phyloP scores from a whole-genome alignment of 495 filamentous ascomycete genomes.

The Geoglossum glabrum region DNA sequence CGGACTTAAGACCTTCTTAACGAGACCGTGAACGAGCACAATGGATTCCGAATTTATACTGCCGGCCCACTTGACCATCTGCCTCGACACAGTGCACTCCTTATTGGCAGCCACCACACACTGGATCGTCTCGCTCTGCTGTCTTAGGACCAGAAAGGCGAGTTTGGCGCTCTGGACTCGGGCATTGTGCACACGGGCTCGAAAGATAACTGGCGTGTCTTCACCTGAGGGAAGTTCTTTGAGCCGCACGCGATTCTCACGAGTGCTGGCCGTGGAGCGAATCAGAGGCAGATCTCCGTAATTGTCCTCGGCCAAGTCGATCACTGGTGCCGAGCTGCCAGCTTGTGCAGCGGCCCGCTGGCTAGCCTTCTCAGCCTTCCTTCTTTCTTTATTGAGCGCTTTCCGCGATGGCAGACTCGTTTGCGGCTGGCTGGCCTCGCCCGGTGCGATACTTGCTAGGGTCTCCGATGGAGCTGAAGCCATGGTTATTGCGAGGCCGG shows the following conservation, averaged over 20 bases:
- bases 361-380: conserved; percentile 42
- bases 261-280: conserved; percentile 12
- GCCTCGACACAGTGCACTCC: conserved; percentile 31
- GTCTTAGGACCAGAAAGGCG: conserved; percentile 22
- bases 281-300: conserved; percentile 23
- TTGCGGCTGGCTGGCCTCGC: no score
- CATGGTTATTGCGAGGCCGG: no score
- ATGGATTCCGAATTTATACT: conserved; percentile 61
- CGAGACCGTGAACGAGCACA: conserved; percentile 54
- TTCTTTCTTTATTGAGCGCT: conserved; percentile 44
- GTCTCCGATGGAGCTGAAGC: no score
- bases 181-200: conserved; percentile 21
- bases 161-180: conserved; percentile 24
- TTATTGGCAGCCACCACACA: conserved; percentile 22
- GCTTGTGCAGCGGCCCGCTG: conserved; percentile 29
- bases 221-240: conserved; percentile 8
- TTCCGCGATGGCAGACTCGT: no score
- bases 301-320: conserved; percentile 20
- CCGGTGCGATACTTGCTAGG: no score
- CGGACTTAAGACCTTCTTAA: conserved; percentile 53
- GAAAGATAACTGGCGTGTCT: conserved; percentile 13
- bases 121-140: conserved; percentile 19
- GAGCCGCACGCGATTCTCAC: conserved; percentile 8
- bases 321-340: conserved; percentile 16
- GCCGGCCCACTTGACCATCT: conserved; percentile 82